These are phyloP conservation scores for Mycena capillaripes DNA, from an alignment of 768 basidiomycete genomes.

Conservation along the genomic window DNA sequence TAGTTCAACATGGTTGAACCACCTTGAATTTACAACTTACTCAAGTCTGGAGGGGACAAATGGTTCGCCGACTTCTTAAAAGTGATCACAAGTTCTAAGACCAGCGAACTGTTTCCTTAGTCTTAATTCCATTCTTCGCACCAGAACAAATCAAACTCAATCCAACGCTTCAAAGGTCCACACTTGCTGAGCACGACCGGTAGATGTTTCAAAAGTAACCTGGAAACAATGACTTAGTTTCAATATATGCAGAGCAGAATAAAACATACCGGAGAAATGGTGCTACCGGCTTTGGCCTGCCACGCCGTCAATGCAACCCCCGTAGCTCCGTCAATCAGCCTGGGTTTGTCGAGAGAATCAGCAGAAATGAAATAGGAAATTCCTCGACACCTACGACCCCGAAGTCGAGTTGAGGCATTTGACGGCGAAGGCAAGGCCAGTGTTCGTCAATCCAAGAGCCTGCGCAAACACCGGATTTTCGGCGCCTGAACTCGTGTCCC, in stretches of 20 bases:
- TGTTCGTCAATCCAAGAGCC: not conserved
- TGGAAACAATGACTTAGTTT: not conserved
- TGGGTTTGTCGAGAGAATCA: not conserved
- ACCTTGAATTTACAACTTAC: too few species aligned
- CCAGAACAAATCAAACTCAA: too few species aligned
- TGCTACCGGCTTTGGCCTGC: constrained; percentile 15
- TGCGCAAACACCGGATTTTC: constrained; percentile 12
- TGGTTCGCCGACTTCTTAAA: too few species aligned
- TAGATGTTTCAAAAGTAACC: constrained; percentile 25
- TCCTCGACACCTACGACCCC: not conserved
- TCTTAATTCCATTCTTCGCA: too few species aligned
- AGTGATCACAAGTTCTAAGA: too few species aligned
- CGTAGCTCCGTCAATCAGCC: constrained; percentile 7
- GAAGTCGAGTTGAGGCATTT: constrained; percentile 17
- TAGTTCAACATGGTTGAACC: too few species aligned
- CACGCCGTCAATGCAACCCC: constrained; percentile 21
- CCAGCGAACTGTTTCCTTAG: too few species aligned
- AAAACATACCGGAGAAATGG: constrained; percentile 17
- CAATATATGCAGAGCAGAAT: not conserved
- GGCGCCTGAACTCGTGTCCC: not conserved
- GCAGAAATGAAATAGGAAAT: not conserved
- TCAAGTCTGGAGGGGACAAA: too few species aligned
- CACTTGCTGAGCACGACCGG: constrained; percentile 8
- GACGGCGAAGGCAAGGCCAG: not conserved
- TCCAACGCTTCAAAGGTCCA: constrained; percentile 18